Conservation (phyloP, 805 yeast genomes). For the Myxozyma sirexii region DNA sequence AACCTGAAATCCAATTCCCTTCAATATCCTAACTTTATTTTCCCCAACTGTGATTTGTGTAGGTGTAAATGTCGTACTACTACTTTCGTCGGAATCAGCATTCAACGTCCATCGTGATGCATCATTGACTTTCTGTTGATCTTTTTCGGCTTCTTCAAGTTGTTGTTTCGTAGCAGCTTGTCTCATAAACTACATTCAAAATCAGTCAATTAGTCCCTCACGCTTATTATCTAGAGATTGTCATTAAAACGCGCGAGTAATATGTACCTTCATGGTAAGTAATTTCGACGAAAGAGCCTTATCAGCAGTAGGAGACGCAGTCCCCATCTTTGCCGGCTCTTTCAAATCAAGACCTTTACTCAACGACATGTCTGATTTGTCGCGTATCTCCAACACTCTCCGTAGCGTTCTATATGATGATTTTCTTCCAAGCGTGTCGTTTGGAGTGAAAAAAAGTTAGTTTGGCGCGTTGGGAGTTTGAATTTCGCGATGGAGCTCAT, state of each 20-base stretch:
- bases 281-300: conserved; percentile 63
- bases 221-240: too few relatives aligned
- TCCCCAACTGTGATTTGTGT: conserved; percentile 2
- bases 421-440: too few relatives aligned
- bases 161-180: conserved; percentile 40
- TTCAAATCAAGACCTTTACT: not conserved
- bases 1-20: conserved; percentile 28
- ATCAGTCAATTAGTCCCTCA: too few relatives aligned
- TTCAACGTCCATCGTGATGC: conserved; percentile 36
- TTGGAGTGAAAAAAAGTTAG: not conserved
- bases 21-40: conserved; percentile 4
- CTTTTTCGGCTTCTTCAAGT: conserved; percentile 40
- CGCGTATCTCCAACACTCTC: not conserved
- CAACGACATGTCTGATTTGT: not conserved
- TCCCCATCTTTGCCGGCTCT: conserved; percentile 5
- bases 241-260: too few relatives aligned
- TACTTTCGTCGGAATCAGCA: conserved; percentile 13
- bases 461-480: not conserved
- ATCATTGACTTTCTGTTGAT: conserved; percentile 36
- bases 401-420: too few relatives aligned
- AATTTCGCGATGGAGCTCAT: not conserved
- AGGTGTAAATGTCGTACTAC: not conserved
- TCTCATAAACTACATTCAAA: conserved; percentile 36
- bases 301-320: conserved; percentile 9
- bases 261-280: conserved; percentile 71